Evolutionary conservation across 306 rosid genomes (phyloP).

Genomic region (Leucaena leucocephala): DNA sequence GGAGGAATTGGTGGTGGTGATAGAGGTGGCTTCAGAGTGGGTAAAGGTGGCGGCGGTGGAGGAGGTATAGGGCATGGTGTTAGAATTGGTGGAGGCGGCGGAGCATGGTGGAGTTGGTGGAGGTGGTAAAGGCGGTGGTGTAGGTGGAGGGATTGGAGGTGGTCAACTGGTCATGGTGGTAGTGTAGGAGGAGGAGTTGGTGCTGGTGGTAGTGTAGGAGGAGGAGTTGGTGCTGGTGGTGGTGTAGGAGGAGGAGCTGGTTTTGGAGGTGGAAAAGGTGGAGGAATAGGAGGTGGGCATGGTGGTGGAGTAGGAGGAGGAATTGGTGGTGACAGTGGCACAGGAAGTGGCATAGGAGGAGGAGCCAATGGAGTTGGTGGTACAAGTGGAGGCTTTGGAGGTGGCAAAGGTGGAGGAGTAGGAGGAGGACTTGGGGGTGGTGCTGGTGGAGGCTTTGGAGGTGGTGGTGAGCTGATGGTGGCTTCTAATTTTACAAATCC

Average conservation of each 20-base stretch:
- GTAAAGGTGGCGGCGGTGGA: slow-evolving; percentile 19
- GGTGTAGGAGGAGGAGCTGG: no score
- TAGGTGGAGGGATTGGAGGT: not conserved
- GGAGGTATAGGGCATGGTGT: no score
- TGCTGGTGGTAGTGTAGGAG: no score
- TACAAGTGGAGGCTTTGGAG: not conserved
- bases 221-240: no score
- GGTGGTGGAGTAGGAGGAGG: not conserved
- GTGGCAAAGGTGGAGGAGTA: slow-evolving; percentile 2
- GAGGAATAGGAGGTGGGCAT: no score
- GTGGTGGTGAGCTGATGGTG: slow-evolving; percentile 25
- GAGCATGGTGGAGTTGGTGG: no score
- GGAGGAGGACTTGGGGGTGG: slow-evolving; percentile 23
- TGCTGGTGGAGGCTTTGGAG: not conserved
- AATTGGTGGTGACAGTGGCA: not conserved
- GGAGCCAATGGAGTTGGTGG: slow-evolving; percentile 21
- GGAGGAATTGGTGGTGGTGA: slow-evolving; percentile 2
- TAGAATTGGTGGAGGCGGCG: not conserved
- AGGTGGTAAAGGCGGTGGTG: not conserved
- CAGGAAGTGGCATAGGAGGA: not conserved
- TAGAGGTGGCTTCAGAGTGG: not conserved
- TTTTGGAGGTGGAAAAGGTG: no score
- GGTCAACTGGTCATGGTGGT: no score
- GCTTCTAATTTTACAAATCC: slow-evolving; percentile 33
- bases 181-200: no score